Base-by-base conservation (phyloP, 1,284 basidiomycete genomes). In the Cutaneotrichosporon sp. region DNA sequence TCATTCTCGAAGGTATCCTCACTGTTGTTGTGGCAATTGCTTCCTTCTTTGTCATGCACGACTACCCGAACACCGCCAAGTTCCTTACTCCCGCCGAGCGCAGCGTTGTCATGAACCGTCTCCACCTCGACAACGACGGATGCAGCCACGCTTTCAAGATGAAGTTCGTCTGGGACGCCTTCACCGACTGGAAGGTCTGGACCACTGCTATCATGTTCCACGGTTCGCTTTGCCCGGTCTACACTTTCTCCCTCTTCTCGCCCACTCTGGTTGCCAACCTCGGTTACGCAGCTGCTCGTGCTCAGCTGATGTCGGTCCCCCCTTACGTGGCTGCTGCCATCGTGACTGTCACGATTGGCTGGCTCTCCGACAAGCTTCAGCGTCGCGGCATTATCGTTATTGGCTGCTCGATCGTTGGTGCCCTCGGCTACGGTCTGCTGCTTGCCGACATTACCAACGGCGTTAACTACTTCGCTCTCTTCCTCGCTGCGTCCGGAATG, bases 11-110 rank as follows among this genome's bases (percentile, higher is more conserved):
- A 71, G 87, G 86, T 9, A 76, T 88, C 33, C 76, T 76, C 22
- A 89, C 87, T 3, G 79, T 88, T 25, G 8, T 87, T 20, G 82
- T 83, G 2, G 85, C 84, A 2, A 63, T 72, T n/a, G 62, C 77
- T 3, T 86, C 85, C 5, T 88, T 83, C 76, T 88, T 81, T 79
- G 81, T 88, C 61, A 82, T 88, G 56, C 82, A 86, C 64, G 87
- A 89, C 71, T 89, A 89, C 75, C 87, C 86, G 4, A 84, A 87
- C 63, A 85, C 81, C 0, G 87, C 87, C 37, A 86, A 80, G 61
- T 88, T 88, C 76, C 78, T 90, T 17, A 80, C 78, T 20, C 83
- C 85, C 59, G 77, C 75, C 3, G 88, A 90, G 74, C 77, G 85
- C 25, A 25, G 32, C 6, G 55, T 61, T 27, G 55, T 67, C 31